These are phyloP conservation scores for Psilocybe cubensis DNA, from an alignment of 768 basidiomycete genomes.

Conservation along the genomic window DNA sequence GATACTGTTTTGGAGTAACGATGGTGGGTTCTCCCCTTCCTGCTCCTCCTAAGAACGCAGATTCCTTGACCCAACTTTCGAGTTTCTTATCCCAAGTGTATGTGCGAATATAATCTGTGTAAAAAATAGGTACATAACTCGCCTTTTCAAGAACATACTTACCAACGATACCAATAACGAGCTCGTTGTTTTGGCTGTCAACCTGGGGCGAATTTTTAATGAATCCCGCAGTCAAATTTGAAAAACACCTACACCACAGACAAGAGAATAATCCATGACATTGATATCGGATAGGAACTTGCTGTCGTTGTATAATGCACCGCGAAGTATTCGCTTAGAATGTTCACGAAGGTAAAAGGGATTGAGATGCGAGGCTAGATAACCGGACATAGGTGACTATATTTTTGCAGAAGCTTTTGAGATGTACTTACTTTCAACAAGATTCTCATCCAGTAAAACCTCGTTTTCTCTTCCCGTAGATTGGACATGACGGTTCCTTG, in stretches of 20 bases:
- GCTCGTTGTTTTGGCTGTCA: conserved; percentile 84
- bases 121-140: conserved; percentile 3
- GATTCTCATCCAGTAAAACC: conserved; percentile 94
- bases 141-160: conserved; percentile 33
- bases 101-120: conserved; percentile 87
- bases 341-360: conserved; percentile 98
- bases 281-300: conserved; percentile 93
- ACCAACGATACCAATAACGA: conserved; percentile 98
- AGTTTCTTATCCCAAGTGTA: conserved; percentile 99
- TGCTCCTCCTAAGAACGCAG: conserved; percentile 82
- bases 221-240: not conserved
- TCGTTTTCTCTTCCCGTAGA: conserved; percentile 91
- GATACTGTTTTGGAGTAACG: conserved; percentile 94
- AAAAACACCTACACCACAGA: conserved; percentile 65
- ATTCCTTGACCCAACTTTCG: conserved; percentile 98
- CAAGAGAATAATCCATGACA: conserved; percentile 97
- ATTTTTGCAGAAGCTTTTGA: not conserved
- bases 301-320: conserved; percentile 93
- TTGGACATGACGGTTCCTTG: conserved; percentile 89
- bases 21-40: conserved; percentile 94
- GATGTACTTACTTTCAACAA: conserved; percentile 74
- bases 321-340: conserved; percentile 88
- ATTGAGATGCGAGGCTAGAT: conserved; percentile 75
- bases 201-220: conserved; percentile 44
- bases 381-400: conserved; percentile 5